Evolutionary conservation across 2,329 filamentous ascomycete species (phyloP).

Genomic region (Fusarium incarnatum): DNA sequence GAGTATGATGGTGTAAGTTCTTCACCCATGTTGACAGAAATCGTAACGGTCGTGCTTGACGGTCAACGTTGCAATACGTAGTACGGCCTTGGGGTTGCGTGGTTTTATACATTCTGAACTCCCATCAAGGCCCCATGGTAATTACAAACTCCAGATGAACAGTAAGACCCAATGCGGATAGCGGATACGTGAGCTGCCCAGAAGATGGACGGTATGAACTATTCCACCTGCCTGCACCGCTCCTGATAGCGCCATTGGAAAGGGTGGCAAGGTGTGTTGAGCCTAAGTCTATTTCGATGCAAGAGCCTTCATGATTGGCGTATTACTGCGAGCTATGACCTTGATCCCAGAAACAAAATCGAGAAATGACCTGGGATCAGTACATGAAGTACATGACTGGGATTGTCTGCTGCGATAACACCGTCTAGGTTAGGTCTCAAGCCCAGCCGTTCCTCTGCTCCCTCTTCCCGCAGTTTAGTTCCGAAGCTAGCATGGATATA

Average conservation of each 20-base stretch:
- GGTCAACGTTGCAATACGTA: not conserved
- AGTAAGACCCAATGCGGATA: slow-evolving; percentile 20
- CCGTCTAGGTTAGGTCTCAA: not conserved
- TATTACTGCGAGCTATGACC: not conserved
- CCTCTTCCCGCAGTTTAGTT: slow-evolving; percentile 9
- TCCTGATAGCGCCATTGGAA: slow-evolving; percentile 14
- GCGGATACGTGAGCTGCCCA: slow-evolving; percentile 8
- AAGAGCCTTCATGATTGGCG: slow-evolving; percentile 15
- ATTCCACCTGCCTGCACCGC: slow-evolving; percentile 19
- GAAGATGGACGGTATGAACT: slow-evolving; percentile 5
- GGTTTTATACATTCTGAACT: slow-evolving; percentile 26
- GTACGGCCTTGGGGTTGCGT: slow-evolving; percentile 10
- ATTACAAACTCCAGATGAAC: slow-evolving; percentile 8
- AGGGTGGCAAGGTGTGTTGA: slow-evolving; percentile 13
- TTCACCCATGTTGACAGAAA: slow-evolving; percentile 34
- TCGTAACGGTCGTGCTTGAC: slow-evolving; percentile 1
- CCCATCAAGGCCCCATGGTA: slow-evolving; percentile 4
- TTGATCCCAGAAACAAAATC: not conserved
- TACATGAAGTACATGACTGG: slow-evolving; percentile 4
- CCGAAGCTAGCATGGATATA: slow-evolving; percentile 7
- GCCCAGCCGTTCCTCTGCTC: not conserved
- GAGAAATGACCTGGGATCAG: slow-evolving; percentile 10
- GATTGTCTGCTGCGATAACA: slow-evolving; percentile 6
- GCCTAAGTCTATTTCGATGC: not conserved
- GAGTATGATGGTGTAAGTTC: slow-evolving; percentile 52